A percentile compares a stretch with the other conserved stretches of the same genome.
phyloP scores from a whole-genome alignment of 148 eudicot species.

The Persicaria tinctoria region DNA sequence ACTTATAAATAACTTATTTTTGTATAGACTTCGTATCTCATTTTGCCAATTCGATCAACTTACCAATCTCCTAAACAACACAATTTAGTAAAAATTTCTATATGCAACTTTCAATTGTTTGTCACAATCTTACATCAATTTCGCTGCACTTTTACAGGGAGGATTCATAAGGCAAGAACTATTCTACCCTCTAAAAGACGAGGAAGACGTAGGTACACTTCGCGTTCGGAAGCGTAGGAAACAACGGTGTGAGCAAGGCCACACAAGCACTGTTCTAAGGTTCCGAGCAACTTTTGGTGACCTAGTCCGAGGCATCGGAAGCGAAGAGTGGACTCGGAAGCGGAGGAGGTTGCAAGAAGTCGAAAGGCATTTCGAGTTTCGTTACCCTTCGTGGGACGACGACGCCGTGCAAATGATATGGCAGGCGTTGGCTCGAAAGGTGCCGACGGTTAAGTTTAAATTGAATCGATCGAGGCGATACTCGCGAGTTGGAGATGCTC shows the following conservation, averaged over 20 bases:
- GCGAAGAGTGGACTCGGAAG: conserved; percentile 9
- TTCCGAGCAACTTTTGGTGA: too few species aligned
- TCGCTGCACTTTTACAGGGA: background rate
- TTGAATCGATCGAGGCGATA: conserved; percentile 13
- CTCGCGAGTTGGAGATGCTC: background rate
- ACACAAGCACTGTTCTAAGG: too few species aligned
- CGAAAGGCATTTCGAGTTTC: conserved; percentile 13
- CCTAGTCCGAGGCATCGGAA: conserved; percentile 4
- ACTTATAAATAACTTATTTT: too few species aligned
- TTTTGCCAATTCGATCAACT: too few species aligned
- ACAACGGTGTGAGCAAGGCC: conserved; percentile 6
- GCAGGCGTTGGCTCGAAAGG: conserved; percentile 14
- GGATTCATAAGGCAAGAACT: conserved; percentile 14
- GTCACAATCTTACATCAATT: background rate
- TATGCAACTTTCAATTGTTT: background rate
- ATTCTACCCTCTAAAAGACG: conserved; percentile 5
- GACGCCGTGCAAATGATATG: conserved; percentile 16
- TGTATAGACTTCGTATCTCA: too few species aligned
- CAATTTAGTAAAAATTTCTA: background rate
- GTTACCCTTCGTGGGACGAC: background rate
- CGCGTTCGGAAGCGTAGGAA: conserved; percentile 8
- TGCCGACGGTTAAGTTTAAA: conserved; percentile 4
- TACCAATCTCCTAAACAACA: too few species aligned
- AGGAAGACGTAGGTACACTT: conserved; percentile 15
- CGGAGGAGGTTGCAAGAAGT: conserved; percentile 12